Conservation (phyloP, 2,329 filamentous ascomycete genomes). For the Colletotrichum zoysiae region DNA sequence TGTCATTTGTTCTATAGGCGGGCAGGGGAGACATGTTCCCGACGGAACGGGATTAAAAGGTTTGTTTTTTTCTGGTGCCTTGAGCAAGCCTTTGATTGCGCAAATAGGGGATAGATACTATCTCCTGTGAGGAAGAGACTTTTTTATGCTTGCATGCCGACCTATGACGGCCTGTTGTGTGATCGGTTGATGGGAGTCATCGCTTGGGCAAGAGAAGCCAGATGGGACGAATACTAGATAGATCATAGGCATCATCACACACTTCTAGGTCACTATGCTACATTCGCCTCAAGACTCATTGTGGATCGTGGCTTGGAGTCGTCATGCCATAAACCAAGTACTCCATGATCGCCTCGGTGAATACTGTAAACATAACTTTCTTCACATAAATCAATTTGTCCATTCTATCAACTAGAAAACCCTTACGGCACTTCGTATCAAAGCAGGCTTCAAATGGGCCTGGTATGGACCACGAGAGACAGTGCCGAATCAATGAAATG, state of each 20-base stretch:
- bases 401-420: slow-evolving; percentile 33
- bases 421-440: slow-evolving; percentile 14
- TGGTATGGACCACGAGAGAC: slow-evolving; percentile 16
- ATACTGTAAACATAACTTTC: background rate
- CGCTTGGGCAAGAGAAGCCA: background rate
- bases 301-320: background rate
- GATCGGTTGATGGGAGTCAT: background rate
- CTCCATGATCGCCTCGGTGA: background rate
- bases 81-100: slow-evolving; percentile 23
- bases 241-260: background rate
- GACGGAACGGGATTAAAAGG: slow-evolving; percentile 7
- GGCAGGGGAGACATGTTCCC: background rate
- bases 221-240: too few relatives aligned
- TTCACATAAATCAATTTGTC: slow-evolving; percentile 32
- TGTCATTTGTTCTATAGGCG: slow-evolving; percentile 23
- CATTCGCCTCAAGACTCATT: background rate
- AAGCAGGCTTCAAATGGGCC: slow-evolving; percentile 11
- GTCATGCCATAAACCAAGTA: background rate
- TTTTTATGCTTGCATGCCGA: slow-evolving; percentile 8
- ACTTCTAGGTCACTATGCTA: background rate
- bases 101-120: slow-evolving; percentile 30
- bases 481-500: slow-evolving; percentile 35
- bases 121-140: slow-evolving; percentile 32
- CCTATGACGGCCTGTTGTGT: background rate
- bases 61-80: slow-evolving; percentile 20